phyloP scores from a whole-genome alignment of 441 rosid species.

The Croton setiger region DNA sequence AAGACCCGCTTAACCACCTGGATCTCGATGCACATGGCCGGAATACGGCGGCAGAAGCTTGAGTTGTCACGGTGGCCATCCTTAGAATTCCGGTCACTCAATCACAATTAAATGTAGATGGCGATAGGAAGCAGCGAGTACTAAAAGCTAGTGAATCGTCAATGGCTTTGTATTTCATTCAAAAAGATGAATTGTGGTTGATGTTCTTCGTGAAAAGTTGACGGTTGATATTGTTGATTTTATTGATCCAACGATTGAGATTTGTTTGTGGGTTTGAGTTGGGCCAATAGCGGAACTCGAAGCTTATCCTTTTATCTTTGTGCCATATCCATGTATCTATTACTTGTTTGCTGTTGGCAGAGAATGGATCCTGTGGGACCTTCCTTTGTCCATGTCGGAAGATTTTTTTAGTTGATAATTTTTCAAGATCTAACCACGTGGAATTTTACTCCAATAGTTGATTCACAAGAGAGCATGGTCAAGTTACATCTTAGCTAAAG shows the following conservation, averaged over 20 bases:
- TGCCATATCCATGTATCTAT: constrained; percentile 39
- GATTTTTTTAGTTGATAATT: background rate
- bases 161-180: constrained; percentile 27
- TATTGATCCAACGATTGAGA: constrained; percentile 31
- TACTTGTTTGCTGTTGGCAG: constrained; percentile 36
- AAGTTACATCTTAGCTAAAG: background rate
- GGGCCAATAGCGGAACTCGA: constrained; percentile 27
- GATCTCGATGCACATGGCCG: constrained; percentile 61
- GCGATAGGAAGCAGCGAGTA: background rate
- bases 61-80: constrained; percentile 83
- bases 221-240: constrained; percentile 27
- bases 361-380: constrained; percentile 36
- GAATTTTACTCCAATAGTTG: background rate
- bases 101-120: background rate
- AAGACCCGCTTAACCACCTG: constrained; percentile 62
- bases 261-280: constrained; percentile 21
- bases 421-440: constrained; percentile 10
- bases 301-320: constrained; percentile 47
- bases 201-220: constrained; percentile 27
- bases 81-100: constrained; percentile 3
- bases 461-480: constrained; percentile 4
- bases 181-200: constrained; percentile 32
- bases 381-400: constrained; percentile 19
- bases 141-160: background rate
- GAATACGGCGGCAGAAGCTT: constrained; percentile 83